Base-by-base conservation (phyloP, 345 rosid genomes). In the Salix udensis region DNA sequence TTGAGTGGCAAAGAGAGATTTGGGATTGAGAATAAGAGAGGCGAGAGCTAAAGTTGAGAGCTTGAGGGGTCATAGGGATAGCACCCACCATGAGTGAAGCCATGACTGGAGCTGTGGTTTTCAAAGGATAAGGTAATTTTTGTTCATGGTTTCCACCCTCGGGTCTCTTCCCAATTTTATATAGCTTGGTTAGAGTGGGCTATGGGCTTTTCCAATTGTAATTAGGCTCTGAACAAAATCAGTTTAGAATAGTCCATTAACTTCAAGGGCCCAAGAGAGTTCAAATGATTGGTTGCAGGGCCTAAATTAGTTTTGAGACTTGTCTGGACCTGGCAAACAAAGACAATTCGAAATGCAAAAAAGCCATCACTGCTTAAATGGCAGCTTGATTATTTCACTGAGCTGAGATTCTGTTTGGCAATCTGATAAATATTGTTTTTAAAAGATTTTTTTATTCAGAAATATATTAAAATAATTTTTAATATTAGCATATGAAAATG, bases 21-120 rank as follows among this genome's bases (percentile, higher is more conserved):
- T 91, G 81, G 0, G 89, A 90, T 15, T 80, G 91, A 53, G 91
- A 85, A 36, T 88, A 87, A 1, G 91, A 86, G 66, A 91, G 48
- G 26, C 76, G 75, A 37, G 85, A 66, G 6, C 75, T 23, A 16
- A 78, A 26, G 61, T 28, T 39, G 64, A 74, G 76, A 4, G 86
- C 60, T 8, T 37, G 80, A n/a, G 84, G 61, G 9, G 71, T 69
- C 30, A 78, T 21, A 48, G 89, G 88, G 58, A 83, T 79, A 85
- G 88, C 82, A 78, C 88, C 86, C 30, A 87, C 72, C 23, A 88
- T 72, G 46, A 87, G 83, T 40, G 86, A 88, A 78, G 96, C 93
- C 96, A 91, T 89, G 26, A 79, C 52, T 73, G 76, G 5, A 42
- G 76, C 64, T 65, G 19, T 1, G 50, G 40, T 19, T 7, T 65